Evolutionary conservation across 2,329 filamentous ascomycete genomes (phyloP).

Genomic region (Sporothrix variecibatus): DNA sequence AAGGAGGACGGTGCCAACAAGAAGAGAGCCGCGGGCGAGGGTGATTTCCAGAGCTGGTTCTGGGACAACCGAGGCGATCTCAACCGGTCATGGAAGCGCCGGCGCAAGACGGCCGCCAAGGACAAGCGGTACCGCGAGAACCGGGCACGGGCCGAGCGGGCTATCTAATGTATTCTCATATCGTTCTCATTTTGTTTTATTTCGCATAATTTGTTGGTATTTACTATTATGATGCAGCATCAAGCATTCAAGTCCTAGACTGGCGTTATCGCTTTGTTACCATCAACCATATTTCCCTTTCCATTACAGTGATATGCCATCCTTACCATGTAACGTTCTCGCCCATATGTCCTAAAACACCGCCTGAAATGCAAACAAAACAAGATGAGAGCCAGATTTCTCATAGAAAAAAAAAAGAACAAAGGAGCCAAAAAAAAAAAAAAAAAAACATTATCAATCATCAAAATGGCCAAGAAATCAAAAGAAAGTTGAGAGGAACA

Average conservation of each 20-base stretch:
- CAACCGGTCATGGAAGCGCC: constrained; percentile 66
- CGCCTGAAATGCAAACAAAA: background rate
- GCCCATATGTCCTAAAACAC: background rate
- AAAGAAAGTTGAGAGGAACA: too few relatives aligned
- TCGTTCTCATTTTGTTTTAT: background rate
- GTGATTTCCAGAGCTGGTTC: constrained; percentile 67
- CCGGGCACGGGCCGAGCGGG: constrained; percentile 47
- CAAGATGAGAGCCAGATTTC: background rate
- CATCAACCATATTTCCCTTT: background rate
- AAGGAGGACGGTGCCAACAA: constrained; percentile 28
- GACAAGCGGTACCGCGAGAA: constrained; percentile 69
- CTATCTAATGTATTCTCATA: constrained; percentile 37
- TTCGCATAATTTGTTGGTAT: background rate
- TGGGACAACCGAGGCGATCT: constrained; percentile 67
- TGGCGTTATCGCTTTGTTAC: background rate
- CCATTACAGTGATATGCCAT: background rate
- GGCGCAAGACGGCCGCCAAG: constrained; percentile 64
- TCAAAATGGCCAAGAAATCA: background rate
- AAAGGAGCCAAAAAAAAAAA: too few relatives aligned
- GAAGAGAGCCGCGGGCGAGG: constrained; percentile 36
- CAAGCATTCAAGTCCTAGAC: background rate
- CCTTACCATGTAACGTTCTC: background rate
- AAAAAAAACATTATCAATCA: background rate
- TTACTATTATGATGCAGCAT: background rate
- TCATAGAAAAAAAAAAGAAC: background rate